Percentiles rank a stretch among this genome's conserved stretches.
These are phyloP conservation scores for Blechomonas ayalai DNA, from an alignment of 208 protist genomes.

Conservation along the genomic window DNA sequence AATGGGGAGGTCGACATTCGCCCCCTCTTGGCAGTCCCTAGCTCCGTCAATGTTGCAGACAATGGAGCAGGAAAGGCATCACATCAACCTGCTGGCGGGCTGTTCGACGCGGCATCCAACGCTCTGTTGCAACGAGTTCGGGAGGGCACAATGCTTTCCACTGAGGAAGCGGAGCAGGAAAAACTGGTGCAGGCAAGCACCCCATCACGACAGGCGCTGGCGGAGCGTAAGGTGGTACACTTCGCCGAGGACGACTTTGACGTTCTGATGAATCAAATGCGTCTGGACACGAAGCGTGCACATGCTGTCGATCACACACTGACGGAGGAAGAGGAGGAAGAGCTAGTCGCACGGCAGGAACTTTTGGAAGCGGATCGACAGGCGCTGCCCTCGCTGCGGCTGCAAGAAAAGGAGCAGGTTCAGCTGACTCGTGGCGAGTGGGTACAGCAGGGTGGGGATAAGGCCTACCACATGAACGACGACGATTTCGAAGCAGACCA, in stretches of 20 bases:
- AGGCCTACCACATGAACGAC: conserved; percentile 57
- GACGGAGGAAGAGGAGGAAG: conserved; percentile 49
- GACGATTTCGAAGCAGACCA: conserved; percentile 8
- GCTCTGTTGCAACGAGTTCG: conserved; percentile 12
- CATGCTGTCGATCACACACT: conserved; percentile 53
- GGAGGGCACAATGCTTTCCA: neutral
- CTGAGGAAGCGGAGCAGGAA: too few species aligned
- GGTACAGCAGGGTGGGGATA: conserved; percentile 64
- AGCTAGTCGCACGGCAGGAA: conserved; percentile 18
- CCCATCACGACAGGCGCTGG: too few species aligned
- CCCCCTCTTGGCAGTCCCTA: too few species aligned
- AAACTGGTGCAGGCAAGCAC: too few species aligned
- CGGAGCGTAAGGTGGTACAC: neutral
- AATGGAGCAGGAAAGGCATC: neutral
- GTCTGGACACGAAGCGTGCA: conserved; percentile 47
- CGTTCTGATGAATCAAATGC: conserved; percentile 50
- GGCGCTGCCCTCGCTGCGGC: conserved; percentile 30
- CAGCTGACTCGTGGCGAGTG: conserved; percentile 67
- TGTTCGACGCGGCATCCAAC: conserved; percentile 12
- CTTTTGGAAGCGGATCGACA: conserved; percentile 48
- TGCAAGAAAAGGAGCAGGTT: conserved; percentile 22
- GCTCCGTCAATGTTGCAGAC: too few species aligned
- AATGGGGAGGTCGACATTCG: too few species aligned
- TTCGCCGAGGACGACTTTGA: conserved; percentile 66
- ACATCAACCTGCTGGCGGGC: neutral